phyloP scores from a whole-genome alignment of 1,139 yeast genomes.

The Nakaseomyces sp. region DNA sequence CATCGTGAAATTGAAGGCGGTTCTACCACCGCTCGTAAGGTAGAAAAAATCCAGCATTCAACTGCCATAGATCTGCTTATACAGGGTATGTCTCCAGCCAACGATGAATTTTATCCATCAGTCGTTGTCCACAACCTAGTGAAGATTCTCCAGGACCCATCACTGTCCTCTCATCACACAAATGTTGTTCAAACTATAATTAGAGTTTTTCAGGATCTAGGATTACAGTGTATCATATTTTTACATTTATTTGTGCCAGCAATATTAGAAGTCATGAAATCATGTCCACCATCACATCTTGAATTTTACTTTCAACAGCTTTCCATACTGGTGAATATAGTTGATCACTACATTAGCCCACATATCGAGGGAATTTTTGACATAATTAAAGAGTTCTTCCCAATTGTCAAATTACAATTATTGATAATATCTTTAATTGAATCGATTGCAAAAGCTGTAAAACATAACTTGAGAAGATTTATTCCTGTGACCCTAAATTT shows the following conservation, averaged over 20 bases:
- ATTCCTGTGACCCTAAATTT: slow-evolving; percentile 71
- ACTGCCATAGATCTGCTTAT: slow-evolving; percentile 82
- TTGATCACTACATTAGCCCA: slow-evolving; percentile 83
- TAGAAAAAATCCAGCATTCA: slow-evolving; percentile 80
- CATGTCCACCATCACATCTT: slow-evolving; percentile 72
- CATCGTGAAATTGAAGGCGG: slow-evolving; percentile 84
- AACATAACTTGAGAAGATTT: slow-evolving; percentile 83
- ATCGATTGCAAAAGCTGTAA: slow-evolving; percentile 75
- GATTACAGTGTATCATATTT: slow-evolving; percentile 79
- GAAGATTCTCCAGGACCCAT: slow-evolving; percentile 76
- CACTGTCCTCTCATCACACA: slow-evolving; percentile 78
- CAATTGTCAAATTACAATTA: slow-evolving; percentile 58
- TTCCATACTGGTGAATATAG: slow-evolving; percentile 69
- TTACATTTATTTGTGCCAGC: slow-evolving; percentile 85
- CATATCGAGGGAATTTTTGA: slow-evolving; percentile 69
- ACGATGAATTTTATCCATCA: slow-evolving; percentile 91
- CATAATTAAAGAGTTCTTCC: slow-evolving; percentile 68
- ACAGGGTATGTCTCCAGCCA: slow-evolving; percentile 91
- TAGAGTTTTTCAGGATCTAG: slow-evolving; percentile 81
- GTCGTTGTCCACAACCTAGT: slow-evolving; percentile 82
- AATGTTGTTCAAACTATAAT: slow-evolving; percentile 87
- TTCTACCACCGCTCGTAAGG: slow-evolving; percentile 48
- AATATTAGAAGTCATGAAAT: slow-evolving; percentile 72
- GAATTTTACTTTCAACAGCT: slow-evolving; percentile 88
- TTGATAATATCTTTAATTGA: slow-evolving; percentile 77